Evolutionary conservation across 495 filamentous ascomycete species (phyloP), one percentile per base, ranked within the genome.

Genomic region (Hypoxylon cercidicola): DNA sequence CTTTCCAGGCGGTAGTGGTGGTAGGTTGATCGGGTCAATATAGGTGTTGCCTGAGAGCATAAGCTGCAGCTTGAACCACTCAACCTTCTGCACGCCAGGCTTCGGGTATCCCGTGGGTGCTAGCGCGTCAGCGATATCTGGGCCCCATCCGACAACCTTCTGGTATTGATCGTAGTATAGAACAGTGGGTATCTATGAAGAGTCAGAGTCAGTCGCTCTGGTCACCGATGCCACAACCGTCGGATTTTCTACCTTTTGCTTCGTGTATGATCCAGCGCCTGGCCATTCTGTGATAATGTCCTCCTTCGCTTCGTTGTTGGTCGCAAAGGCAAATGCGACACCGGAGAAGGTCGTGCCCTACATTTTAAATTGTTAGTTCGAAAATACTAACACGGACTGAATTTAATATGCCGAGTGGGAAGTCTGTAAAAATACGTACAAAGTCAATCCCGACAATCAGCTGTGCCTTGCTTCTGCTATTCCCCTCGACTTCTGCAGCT

Each of bases 401-500:
- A 16, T 12, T 41, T 15, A n/a, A 41, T n/a, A 7, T 13, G 4
- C 15, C n/a, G 39, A 15, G n/a, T 3, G 1, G 3, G 5, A n/a
- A 41, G 16, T 4, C 16, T 13, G 1, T 20, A 28, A 45, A 21
- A 13, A 16, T 19, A 81, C 89, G 72, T 78, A 92, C 89, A 80
- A 92, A 92, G 71, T 92, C 89, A 71, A 92, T 92, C 54, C 89
- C 89, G 54, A 92, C 89, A 71, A 92, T 92, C 61, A 92, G 79
- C 80, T 91, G 89, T 18, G 89, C 87, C 75, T 91, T 92, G 73
- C 86, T 90, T 70, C 91, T 84, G 69, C 90, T 91, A 54, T 87
- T 89, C 23, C 90, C 93, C 68, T 97, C 93, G 20, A 97, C 90
- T 75, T 97, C 96, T 34, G 89, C 90, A 52, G 86, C 85, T 25